These are phyloP conservation scores for Trametes gibbosa DNA, from an alignment of 768 basidiomycete species.

Conservation along the genomic window DNA sequence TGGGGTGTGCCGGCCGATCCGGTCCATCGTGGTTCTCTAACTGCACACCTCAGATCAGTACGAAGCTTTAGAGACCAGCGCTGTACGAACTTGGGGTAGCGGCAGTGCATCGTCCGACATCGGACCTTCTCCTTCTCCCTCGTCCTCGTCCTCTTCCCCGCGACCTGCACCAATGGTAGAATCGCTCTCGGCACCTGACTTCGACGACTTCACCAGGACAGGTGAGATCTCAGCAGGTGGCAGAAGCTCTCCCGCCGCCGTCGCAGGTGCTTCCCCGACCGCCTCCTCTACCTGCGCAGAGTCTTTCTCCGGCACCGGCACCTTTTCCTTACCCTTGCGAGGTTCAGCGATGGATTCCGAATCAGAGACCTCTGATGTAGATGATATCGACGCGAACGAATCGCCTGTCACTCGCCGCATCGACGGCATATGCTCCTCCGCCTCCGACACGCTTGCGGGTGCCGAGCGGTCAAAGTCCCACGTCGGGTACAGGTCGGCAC, in stretches of 20 bases:
- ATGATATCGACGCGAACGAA: constrained; percentile 52
- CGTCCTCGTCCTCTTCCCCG: background rate
- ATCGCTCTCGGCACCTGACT: constrained; percentile 75
- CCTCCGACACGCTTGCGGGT: constrained; percentile 70
- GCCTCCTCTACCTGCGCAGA: background rate
- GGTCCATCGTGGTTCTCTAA: constrained; percentile 2
- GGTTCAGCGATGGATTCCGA: constrained; percentile 43
- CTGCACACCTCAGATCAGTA: background rate
- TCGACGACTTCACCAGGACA: constrained; percentile 23
- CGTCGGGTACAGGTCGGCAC: constrained; percentile 51
- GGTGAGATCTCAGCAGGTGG: constrained; percentile 9
- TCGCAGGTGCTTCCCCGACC: constrained; percentile 9
- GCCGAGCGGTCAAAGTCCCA: constrained; percentile 55
- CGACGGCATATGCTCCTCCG: constrained; percentile 53
- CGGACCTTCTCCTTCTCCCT: background rate
- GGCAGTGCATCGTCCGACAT: constrained; percentile 9
- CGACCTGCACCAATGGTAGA: constrained; percentile 73
- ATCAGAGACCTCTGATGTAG: constrained; percentile 73
- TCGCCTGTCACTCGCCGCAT: constrained; percentile 51
- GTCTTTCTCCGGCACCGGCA: background rate
- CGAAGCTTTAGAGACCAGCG: background rate
- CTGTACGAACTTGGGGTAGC: constrained; percentile 19
- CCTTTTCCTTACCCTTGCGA: constrained; percentile 4
- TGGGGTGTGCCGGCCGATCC: constrained; percentile 27
- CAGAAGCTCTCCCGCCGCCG: constrained; percentile 16